These are phyloP conservation scores for Boletellus ananas DNA, from an alignment of 768 basidiomycete species.

Conservation along the genomic window DNA sequence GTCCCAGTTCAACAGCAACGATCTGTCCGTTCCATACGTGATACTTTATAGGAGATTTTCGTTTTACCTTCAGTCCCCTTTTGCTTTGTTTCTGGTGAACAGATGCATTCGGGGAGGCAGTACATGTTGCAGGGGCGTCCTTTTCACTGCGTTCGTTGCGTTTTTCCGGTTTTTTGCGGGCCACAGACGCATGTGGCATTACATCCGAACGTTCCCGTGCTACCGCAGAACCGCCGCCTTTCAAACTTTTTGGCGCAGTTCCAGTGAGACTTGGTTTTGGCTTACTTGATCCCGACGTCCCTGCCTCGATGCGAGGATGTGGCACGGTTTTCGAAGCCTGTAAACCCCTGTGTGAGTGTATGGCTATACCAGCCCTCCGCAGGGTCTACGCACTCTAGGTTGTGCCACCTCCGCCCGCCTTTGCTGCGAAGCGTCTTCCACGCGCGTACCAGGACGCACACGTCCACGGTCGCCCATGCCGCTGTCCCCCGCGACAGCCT, in stretches of 20 bases:
- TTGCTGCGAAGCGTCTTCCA: not conserved
- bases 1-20: constrained; percentile 1
- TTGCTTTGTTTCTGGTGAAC: not conserved
- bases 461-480: not conserved
- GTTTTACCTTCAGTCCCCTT: not conserved
- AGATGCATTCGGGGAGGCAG: not conserved
- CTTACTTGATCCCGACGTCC: not conserved
- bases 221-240: too few species aligned
- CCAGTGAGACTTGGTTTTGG: not conserved
- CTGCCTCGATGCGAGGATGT: not conserved
- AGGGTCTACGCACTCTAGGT: not conserved
- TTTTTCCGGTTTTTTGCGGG: constrained; percentile 5
- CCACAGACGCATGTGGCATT: not conserved
- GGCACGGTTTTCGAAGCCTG: not conserved
- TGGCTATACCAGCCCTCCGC: too few species aligned
- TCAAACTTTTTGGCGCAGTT: not conserved
- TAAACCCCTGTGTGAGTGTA: too few species aligned
- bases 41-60: not conserved
- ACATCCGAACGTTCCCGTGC: not conserved
- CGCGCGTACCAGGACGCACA: not conserved
- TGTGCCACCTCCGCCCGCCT: not conserved
- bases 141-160: not conserved
- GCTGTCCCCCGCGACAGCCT: not conserved
- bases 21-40: constrained; percentile 17
- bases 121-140: not conserved